Percentiles rank a stretch among this genome's conserved stretches.
Conservation (phyloP, 2,329 filamentous ascomycete species). For the Fusarium pilosicola region DNA sequence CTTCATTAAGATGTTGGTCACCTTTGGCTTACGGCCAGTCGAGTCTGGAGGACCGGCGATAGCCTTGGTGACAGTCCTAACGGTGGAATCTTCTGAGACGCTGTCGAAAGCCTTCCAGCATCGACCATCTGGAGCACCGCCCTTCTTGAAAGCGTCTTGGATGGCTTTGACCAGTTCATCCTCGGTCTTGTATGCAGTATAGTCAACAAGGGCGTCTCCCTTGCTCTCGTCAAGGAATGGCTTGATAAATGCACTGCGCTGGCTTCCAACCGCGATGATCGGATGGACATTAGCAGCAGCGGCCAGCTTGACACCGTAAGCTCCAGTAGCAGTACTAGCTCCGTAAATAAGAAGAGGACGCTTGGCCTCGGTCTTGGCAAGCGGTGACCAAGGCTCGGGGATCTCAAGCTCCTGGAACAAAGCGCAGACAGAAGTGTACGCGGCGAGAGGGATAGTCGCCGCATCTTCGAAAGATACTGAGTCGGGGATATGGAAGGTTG, state of each 20-base stretch:
- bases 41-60: constrained; percentile 5
- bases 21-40: not conserved
- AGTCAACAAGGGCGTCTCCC: constrained; percentile 25
- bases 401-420: constrained; percentile 14
- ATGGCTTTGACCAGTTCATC: constrained; percentile 3
- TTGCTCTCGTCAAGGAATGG: constrained; percentile 12
- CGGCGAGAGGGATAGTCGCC: constrained; percentile 12
- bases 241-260: constrained; percentile 8
- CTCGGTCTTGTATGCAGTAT: not conserved
- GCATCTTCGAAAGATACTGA: constrained; percentile 2
- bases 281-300: constrained; percentile 63
- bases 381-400: constrained; percentile 9
- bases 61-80: not conserved
- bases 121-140: not conserved
- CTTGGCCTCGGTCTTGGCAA: constrained; percentile 26
- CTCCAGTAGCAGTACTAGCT: constrained; percentile 62
- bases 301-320: constrained; percentile 67
- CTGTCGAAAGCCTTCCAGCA: constrained; percentile 12
- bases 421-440: constrained; percentile 6
- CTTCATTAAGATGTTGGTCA: constrained; percentile 11
- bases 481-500: constrained; percentile 64
- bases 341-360: constrained; percentile 63
- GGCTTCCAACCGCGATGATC: constrained; percentile 66
- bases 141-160: not conserved
- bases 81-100: not conserved